phyloP scores from a whole-genome alignment of 306 rosid species.

The Quercus parvula region DNA sequence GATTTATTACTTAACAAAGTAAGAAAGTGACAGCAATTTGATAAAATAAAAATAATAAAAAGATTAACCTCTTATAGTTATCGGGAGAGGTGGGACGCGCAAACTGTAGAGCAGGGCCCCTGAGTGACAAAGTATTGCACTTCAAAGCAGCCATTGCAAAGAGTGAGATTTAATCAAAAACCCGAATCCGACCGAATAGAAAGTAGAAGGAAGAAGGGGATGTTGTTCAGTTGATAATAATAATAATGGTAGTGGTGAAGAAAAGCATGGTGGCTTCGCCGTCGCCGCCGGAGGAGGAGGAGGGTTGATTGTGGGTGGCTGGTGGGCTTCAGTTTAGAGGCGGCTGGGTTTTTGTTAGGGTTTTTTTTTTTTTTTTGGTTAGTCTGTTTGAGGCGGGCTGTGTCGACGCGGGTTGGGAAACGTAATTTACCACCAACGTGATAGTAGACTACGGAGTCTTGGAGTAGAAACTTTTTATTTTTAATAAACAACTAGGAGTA shows the following conservation, averaged over 20 bases:
- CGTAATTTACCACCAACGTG: no score
- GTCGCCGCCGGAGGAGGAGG: not conserved
- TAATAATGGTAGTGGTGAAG: not conserved
- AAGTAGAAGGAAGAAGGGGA: not conserved
- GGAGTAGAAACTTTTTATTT: no score
- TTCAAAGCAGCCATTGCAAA: slow-evolving; percentile 40
- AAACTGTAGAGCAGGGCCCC: slow-evolving; percentile 38
- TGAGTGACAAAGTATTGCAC: slow-evolving; percentile 36
- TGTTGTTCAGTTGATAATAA: not conserved
- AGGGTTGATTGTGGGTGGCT: no score
- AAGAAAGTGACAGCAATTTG: not conserved
- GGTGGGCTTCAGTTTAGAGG: no score
- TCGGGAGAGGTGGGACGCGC: slow-evolving; percentile 35
- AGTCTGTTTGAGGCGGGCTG: no score
- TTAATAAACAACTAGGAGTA: no score
- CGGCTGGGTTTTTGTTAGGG: no score
- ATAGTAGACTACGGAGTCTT: no score
- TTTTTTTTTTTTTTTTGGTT: no score
- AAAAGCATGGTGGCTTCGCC: not conserved
- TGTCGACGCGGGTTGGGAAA: no score
- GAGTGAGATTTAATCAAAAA: not conserved
- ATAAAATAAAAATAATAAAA: not conserved
- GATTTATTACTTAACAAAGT: no score
- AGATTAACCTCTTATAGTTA: slow-evolving; percentile 36
- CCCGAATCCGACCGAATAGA: not conserved